A percentile compares a stretch with the other conserved stretches of the same genome.
Evolutionary conservation across 192 early-diverging fungal genomes (phyloP).

Genomic region (Piromyces finnis): DNA sequence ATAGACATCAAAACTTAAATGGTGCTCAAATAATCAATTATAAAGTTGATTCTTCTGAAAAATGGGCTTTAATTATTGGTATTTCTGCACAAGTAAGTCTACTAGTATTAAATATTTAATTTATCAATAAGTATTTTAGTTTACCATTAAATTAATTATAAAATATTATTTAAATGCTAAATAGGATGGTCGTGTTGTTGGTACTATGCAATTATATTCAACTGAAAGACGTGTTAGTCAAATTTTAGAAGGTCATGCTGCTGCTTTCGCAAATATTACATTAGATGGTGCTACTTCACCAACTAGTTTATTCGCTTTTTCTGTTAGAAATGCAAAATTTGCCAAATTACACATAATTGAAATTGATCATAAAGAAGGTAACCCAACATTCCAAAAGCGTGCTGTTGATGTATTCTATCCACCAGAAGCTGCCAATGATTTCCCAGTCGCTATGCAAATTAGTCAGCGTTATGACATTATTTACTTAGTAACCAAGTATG

Average conservation of each 20-base stretch:
- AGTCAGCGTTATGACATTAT: slow-evolving; percentile 86
- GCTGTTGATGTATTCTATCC: slow-evolving; percentile 91
- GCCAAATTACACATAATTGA: slow-evolving; percentile 92
- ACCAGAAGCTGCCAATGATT: slow-evolving; percentile 83
- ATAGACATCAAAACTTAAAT: slow-evolving; percentile 61
- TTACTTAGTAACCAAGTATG: slow-evolving; percentile 93
- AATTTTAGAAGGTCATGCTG: slow-evolving; percentile 90
- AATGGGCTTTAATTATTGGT: slow-evolving; percentile 88
- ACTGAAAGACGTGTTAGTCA: slow-evolving; percentile 84
- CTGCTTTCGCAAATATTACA: slow-evolving; percentile 79
- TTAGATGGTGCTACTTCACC: slow-evolving; percentile 56
- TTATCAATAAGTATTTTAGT: no score
- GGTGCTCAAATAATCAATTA: slow-evolving; percentile 95
- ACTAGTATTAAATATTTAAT: background rate
- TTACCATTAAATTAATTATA: no score
- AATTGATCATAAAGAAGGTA: slow-evolving; percentile 85
- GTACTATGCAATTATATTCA: slow-evolving; percentile 92
- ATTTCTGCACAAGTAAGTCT: slow-evolving; percentile 59
- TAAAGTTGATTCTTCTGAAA: slow-evolving; percentile 70
- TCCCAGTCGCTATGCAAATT: slow-evolving; percentile 94
- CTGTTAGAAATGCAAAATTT: slow-evolving; percentile 56
- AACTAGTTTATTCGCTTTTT: slow-evolving; percentile 84
- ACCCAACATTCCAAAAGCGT: slow-evolving; percentile 74
- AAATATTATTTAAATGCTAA: no score
- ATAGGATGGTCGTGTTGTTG: slow-evolving; percentile 70